These are phyloP conservation scores for Sisymbrium irio DNA, from an alignment of 345 rosid genomes.

Conservation along the genomic window DNA sequence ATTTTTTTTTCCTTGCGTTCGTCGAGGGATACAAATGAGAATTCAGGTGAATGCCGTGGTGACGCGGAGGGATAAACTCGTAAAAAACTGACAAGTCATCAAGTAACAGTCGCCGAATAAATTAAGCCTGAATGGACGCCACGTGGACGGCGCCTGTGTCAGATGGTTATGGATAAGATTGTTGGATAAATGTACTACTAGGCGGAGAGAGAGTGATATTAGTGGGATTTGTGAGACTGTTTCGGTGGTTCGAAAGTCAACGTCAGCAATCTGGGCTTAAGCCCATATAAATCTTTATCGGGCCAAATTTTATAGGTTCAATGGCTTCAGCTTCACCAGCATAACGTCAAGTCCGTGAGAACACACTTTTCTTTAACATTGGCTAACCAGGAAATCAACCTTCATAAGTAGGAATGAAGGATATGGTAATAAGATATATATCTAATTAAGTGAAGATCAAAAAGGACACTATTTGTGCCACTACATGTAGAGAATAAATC, in stretches of 20 bases:
- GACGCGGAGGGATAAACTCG: constrained; percentile 14
- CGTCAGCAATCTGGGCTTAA: not conserved
- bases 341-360: not conserved
- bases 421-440: too few relatives aligned
- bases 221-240: not conserved
- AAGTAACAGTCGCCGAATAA: constrained; percentile 25
- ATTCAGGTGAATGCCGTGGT: not conserved
- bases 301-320: not conserved
- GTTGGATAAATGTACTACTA: not conserved
- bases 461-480: too few relatives aligned
- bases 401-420: too few relatives aligned
- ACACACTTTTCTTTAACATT: not conserved
- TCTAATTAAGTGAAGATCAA: too few relatives aligned
- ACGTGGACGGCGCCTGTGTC: constrained; percentile 20
- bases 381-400: too few relatives aligned
- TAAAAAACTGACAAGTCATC: constrained; percentile 23
- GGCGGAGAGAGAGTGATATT: not conserved
- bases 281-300: not conserved
- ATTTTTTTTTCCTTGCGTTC: not conserved
- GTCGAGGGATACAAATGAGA: not conserved
- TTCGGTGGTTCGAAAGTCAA: not conserved
- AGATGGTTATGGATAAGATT: constrained; percentile 20
- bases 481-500: too few relatives aligned
- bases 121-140: not conserved
- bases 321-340: not conserved